Evolutionary conservation across 1,284 basidiomycete species (phyloP), one percentile per base, ranked within the genome.

Genomic region (Moesziomyces sp.): DNA sequence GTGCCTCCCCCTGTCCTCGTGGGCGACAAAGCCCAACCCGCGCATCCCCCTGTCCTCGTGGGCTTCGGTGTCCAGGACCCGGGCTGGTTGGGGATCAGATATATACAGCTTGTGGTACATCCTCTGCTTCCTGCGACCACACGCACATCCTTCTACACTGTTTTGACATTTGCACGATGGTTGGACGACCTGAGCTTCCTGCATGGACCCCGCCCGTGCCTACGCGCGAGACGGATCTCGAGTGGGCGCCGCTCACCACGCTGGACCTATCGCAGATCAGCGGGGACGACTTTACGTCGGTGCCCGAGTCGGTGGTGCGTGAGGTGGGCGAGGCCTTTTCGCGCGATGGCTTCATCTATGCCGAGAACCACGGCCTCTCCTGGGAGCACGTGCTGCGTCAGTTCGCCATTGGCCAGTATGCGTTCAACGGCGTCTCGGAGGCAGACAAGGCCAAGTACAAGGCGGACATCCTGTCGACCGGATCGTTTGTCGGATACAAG

Each of bases 401-500:
- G 45, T 83, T 83, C 49, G 76, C 79, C 49, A 83, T 83, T 35
- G 82, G 79, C 3, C 82, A 83, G 51, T 78, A 77, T 55, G 81
- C 76, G 10, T 83, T 83, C 57, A 73, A 82, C 50, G 63, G 63
- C 30, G 75, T 83, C 0, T 52, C 58, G 5, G 74, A 78, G 24
- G 68, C 54, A 13, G 80, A 83, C 59, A 83, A 83, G 66, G 61
- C 68, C 16, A 56, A 57, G 46, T 81, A 72, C 74, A 71, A 81
- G 46, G 82, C 82, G 3, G 76, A 81, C 50, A 83, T 83, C 44
- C 47, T 79, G 18, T 21, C 58, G 8, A 75, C 67, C 0, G 82
- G 86, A 0, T 58, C 50, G 38, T 83, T 83, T 44, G 77, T 81
- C n/a, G 82, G 86, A 0, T 86, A 86, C 84, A 86, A 86, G 66